Conservation (phyloP, 179 eudicot genomes). For the Heliamphora pulchella region DNA sequence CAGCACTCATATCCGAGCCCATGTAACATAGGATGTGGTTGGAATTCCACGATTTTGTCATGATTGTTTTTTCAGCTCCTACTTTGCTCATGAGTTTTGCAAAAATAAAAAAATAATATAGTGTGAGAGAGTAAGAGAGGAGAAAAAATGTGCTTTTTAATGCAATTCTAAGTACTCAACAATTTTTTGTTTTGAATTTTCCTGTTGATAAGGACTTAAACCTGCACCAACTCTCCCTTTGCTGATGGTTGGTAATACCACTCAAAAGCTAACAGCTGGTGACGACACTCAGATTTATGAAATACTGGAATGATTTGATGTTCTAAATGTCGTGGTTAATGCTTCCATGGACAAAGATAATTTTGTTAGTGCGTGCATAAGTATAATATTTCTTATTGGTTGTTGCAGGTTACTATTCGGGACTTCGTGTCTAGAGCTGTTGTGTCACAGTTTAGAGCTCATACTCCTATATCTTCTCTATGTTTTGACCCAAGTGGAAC, state of each 20-base stretch:
- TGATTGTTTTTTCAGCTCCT: too few relatives aligned
- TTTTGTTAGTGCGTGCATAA: neutral
- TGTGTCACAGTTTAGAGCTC: constrained; percentile 88
- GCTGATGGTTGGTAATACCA: neutral
- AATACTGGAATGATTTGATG: neutral
- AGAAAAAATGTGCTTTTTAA: too few relatives aligned
- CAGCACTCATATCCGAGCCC: too few relatives aligned
- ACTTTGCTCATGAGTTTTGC: too few relatives aligned
- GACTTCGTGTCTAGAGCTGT: constrained; percentile 69
- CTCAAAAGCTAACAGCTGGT: too few relatives aligned
- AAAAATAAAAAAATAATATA: too few relatives aligned
- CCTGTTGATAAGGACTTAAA: too few relatives aligned
- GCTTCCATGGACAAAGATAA: neutral
- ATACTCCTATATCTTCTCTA: constrained; percentile 79
- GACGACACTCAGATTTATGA: neutral
- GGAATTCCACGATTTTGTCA: too few relatives aligned
- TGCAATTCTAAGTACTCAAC: too few relatives aligned
- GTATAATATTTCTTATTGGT: neutral
- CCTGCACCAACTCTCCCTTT: constrained; percentile 1
- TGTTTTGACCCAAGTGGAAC: constrained; percentile 99
- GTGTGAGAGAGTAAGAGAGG: too few relatives aligned
- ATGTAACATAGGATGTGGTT: too few relatives aligned
- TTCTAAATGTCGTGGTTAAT: neutral
- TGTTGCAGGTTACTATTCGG: constrained; percentile 71
- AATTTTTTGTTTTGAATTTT: neutral